phyloP scores from a whole-genome alignment of 108 stramenopile species.

The Pinguiococcus pyrenoidosus region DNA sequence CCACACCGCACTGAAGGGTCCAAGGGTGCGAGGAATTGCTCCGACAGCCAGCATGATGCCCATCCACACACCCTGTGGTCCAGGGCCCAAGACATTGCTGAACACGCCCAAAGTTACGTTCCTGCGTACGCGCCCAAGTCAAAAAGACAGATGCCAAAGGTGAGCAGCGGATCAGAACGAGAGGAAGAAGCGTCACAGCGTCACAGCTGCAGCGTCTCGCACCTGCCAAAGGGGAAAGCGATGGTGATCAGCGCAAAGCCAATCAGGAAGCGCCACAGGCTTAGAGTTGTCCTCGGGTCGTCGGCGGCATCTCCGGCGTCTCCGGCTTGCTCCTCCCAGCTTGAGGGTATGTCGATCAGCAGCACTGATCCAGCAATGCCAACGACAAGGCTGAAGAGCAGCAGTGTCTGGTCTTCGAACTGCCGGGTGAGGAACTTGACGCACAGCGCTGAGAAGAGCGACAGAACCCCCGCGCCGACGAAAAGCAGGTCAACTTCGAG shows the following conservation, averaged over 20 bases:
- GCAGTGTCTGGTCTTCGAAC: slow-evolving; percentile 19
- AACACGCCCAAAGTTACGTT: slow-evolving; percentile 28
- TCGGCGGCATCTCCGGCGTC: too few relatives aligned
- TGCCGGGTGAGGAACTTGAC: slow-evolving; percentile 14
- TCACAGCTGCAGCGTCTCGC: too few relatives aligned
- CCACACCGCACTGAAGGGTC: too few relatives aligned
- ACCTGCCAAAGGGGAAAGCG: slow-evolving; percentile 36
- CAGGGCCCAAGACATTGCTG: slow-evolving; percentile 22
- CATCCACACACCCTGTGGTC: slow-evolving; percentile 7
- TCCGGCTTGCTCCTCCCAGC: too few relatives aligned
- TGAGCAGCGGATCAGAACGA: too few relatives aligned
- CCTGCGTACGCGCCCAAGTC: too few relatives aligned
- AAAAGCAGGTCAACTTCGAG: slow-evolving; percentile 25
- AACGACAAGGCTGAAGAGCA: slow-evolving; percentile 21
- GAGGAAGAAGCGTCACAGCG: too few relatives aligned
- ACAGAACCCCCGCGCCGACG: slow-evolving; percentile 20
- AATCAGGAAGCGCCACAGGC: slow-evolving; percentile 21
- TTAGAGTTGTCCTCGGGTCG: too few relatives aligned
- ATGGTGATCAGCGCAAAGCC: slow-evolving; percentile 33
- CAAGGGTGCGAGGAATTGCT: slow-evolving; percentile 10
- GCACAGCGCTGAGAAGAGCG: slow-evolving; percentile 23
- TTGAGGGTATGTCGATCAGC: slow-evolving; percentile 16
- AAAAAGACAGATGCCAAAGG: too few relatives aligned
- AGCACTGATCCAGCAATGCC: slow-evolving; percentile 23
- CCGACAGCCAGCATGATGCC: slow-evolving; percentile 9